Evolutionary conservation across 2,329 filamentous ascomycete species (phyloP), one percentile per base, ranked within the genome.

Genomic region (Emericellopsis cladophorae): DNA sequence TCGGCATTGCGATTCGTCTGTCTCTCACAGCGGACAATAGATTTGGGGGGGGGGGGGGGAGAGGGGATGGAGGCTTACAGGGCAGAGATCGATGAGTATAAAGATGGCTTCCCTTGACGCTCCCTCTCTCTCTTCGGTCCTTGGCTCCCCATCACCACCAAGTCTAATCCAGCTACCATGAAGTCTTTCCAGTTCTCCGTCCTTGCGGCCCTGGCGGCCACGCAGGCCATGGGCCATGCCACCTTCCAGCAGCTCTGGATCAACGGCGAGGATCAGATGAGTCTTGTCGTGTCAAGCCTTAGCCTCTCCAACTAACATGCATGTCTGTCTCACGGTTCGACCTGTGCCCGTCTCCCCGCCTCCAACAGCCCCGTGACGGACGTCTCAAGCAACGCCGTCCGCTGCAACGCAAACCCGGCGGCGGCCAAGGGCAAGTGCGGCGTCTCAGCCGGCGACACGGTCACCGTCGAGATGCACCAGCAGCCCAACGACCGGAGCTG

Each of bases 401-500:
- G 63, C 31, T 73, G 69, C 50, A 72, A 72, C 43, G 59, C 55
- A 14, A 60, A 60, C 23, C 55, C 62, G 6, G 52, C 52, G 4
- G 49, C 55, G 12, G 57, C 62, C 4, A 43, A 56, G 2, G 57
- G 55, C 12, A 67, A 69, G 48, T 74, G 69, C 50, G 50, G 58
- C 16, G 67, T 71, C 24, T 54, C 56, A 24, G 67, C 68, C 4
- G 70, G 71, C 4, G 56, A 58, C 5, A 68, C 59, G 1, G 64
- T 76, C 12, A 74, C 71, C 0, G 61, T 75, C 7, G 73, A 76
- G 55, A 76, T 77, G 68, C 72, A 77, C 56, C 65, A 68, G 56
- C 67, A 72, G 60, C 57, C 57, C 15, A 59, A 59, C 37, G 66
- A 72, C 49, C 62, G 69, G 35, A 55, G 47, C 24, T 74, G 69